Conservation (phyloP, 805 yeast species). For the Sugiyamaella chiloensis region DNA sequence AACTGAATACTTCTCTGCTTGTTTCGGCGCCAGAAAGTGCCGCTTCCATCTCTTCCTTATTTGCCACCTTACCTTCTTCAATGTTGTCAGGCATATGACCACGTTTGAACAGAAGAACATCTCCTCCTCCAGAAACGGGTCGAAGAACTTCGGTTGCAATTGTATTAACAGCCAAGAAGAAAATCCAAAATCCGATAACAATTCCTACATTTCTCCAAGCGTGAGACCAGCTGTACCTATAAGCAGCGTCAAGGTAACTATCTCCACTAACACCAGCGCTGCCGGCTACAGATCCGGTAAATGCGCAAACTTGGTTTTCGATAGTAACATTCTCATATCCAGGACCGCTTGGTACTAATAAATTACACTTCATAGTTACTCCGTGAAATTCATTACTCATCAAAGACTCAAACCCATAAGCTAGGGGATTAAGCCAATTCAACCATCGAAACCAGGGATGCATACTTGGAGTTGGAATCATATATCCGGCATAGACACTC, state of each 20-base stretch:
- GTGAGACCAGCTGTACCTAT: constrained; percentile 52
- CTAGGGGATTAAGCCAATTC: constrained; percentile 54
- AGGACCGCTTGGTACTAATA: constrained; percentile 59
- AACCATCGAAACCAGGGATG: constrained; percentile 74
- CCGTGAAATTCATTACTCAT: constrained; percentile 64
- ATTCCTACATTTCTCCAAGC: constrained; percentile 83
- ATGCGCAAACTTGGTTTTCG: constrained; percentile 51
- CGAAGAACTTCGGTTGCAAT: constrained; percentile 34
- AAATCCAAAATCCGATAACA: constrained; percentile 48
- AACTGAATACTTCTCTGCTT: constrained; percentile 50
- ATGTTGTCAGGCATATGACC: constrained; percentile 35
- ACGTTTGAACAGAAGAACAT: constrained; percentile 31
- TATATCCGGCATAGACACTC: constrained; percentile 59
- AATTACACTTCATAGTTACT: constrained; percentile 50
- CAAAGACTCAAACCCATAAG: constrained; percentile 59
- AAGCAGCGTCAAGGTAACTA: constrained; percentile 48
- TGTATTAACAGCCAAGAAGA: constrained; percentile 33
- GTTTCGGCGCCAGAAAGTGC: constrained; percentile 27
- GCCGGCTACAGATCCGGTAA: constrained; percentile 61
- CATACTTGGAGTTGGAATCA: constrained; percentile 58
- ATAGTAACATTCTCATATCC: constrained; percentile 42
- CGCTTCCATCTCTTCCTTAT: constrained; percentile 31
- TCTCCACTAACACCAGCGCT: constrained; percentile 54
- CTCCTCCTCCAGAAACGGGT: constrained; percentile 33
- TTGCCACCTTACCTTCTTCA: constrained; percentile 5